These are phyloP conservation scores for Aureobasidium namibiae DNA, from an alignment of 2,329 filamentous ascomycete species.

Conservation along the genomic window DNA sequence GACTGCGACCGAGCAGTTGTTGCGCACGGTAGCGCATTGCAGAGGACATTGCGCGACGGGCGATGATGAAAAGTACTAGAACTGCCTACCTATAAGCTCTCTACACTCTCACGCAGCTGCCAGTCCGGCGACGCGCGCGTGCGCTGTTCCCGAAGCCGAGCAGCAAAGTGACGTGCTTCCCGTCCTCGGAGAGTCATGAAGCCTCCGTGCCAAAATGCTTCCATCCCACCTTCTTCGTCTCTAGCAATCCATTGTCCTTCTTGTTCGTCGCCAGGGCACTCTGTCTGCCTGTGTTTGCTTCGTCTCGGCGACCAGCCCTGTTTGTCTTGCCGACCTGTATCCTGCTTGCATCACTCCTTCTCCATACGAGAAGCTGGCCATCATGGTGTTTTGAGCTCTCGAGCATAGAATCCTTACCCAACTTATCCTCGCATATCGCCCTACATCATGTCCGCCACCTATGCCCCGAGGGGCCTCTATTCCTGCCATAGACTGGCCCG, in stretches of 20 bases:
- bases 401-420: neutral
- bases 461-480: neutral
- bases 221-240: neutral
- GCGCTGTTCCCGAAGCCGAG: neutral
- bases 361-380: conserved; percentile 11
- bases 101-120: neutral
- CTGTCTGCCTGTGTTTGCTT: neutral
- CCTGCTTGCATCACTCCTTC: neutral
- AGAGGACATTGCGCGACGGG: conserved; percentile 1
- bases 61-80: neutral
- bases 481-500: neutral
- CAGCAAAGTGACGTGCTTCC: neutral
- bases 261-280: neutral
- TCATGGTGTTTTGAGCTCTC: conserved; percentile 11
- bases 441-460: neutral
- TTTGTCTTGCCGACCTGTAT: neutral
- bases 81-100: no score
- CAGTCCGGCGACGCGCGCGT: neutral
- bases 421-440: neutral
- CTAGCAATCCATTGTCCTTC: neutral
- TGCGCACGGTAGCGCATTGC: conserved; percentile 25
- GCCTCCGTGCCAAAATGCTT: neutral
- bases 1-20: conserved; percentile 11
- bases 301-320: neutral
- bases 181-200: neutral